phyloP scores from a whole-genome alignment of 2,329 filamentous ascomycete genomes.

The Aspergillus carbonarius region DNA sequence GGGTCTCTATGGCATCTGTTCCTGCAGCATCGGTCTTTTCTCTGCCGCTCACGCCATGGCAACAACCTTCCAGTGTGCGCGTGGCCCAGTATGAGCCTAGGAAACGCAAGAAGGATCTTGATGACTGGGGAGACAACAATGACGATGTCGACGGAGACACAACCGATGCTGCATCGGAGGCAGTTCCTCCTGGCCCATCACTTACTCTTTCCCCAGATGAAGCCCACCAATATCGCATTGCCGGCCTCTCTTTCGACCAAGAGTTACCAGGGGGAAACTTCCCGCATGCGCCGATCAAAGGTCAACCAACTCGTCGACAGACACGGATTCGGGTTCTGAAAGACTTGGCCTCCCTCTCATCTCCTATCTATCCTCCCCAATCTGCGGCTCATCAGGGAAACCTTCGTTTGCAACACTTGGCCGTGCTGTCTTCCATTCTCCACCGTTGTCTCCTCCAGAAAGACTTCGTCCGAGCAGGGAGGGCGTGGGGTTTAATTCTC shows the following conservation, averaged over 20 bases:
- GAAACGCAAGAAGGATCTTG: conserved; percentile 33
- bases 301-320: conserved; percentile 9
- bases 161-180: conserved; percentile 31
- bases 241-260: conserved; percentile 39
- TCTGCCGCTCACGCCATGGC: conserved; percentile 38
- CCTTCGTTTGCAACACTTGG: conserved; percentile 57
- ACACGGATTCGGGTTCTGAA: conserved; percentile 22
- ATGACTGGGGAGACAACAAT: conserved; percentile 28
- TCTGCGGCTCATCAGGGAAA: conserved; percentile 33
- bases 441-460: conserved; percentile 70
- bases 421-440: conserved; percentile 66
- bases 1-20: conserved; percentile 28
- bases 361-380: conserved; percentile 36
- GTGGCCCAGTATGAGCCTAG: conserved; percentile 35
- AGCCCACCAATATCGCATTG: conserved; percentile 44
- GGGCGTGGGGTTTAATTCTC: conserved; percentile 73
- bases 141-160: conserved; percentile 26
- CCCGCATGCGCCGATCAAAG: conserved; percentile 36
- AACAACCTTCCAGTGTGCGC: conserved; percentile 37
- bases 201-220: conserved; percentile 41
- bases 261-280: conserved; percentile 43
- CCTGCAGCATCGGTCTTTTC: conserved; percentile 38
- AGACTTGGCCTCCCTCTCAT: conserved; percentile 32
- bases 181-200: conserved; percentile 21
- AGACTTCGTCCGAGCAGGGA: conserved; percentile 69